phyloP scores from a whole-genome alignment of 371 early-diverging fungal species.

The Apophysomyces ossiformis region DNA sequence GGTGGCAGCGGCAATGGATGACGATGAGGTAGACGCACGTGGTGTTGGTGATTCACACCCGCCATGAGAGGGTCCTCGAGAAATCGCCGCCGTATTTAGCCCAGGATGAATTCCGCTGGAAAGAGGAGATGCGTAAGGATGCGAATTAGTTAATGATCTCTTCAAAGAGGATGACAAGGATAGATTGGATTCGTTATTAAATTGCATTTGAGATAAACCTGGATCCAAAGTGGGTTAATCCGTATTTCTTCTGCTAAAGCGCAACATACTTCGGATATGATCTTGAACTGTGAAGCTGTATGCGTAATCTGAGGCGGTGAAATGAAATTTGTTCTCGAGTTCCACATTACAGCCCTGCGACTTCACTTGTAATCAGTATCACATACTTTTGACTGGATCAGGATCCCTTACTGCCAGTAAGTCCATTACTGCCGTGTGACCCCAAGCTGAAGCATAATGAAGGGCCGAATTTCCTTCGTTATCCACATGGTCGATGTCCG shows the following conservation, averaged over 20 bases:
- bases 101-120: slow-evolving; percentile 30
- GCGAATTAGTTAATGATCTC: slow-evolving; percentile 25
- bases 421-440: slow-evolving; percentile 52
- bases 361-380: slow-evolving; percentile 17
- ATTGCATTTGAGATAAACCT: slow-evolving; percentile 42
- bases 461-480: slow-evolving; percentile 58
- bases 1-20: slow-evolving; percentile 25
- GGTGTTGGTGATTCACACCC: slow-evolving; percentile 45
- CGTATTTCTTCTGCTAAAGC: not conserved
- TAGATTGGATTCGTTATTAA: slow-evolving; percentile 42
- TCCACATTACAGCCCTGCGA: slow-evolving; percentile 54
- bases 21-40: slow-evolving; percentile 53
- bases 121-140: slow-evolving; percentile 41
- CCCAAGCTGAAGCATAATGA: slow-evolving; percentile 59
- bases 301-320: slow-evolving; percentile 52
- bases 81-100: slow-evolving; percentile 28
- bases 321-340: slow-evolving; percentile 39
- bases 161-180: slow-evolving; percentile 40
- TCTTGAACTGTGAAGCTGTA: slow-evolving; percentile 47
- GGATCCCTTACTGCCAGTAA: slow-evolving; percentile 38
- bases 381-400: not conserved
- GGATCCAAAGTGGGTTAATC: not conserved
- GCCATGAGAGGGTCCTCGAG: slow-evolving; percentile 41
- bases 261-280: slow-evolving; percentile 40
- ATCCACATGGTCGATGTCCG: slow-evolving; percentile 58